phyloP scores from a whole-genome alignment of 176 grass and related monocot genomes.

The Musa schizocarpa region DNA sequence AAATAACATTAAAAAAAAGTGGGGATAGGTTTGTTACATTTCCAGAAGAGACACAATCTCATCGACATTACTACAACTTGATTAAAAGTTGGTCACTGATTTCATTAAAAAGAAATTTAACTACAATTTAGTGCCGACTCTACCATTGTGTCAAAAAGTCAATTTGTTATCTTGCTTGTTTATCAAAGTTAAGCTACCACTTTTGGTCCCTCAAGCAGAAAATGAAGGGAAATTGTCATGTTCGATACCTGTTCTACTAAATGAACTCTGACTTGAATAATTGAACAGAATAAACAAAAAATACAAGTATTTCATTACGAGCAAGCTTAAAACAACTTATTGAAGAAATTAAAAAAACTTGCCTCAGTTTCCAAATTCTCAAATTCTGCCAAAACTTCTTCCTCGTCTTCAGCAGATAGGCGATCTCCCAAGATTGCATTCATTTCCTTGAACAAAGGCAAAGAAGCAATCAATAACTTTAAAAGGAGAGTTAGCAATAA shows the following conservation, averaged over 20 bases:
- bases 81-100: background rate
- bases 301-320: background rate
- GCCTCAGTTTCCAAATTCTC: constrained; percentile 94
- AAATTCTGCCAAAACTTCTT: constrained; percentile 93
- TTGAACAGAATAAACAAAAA: background rate
- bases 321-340: constrained; percentile 1
- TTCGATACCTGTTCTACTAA: background rate
- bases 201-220: background rate
- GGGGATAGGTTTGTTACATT: background rate
- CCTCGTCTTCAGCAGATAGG: constrained; percentile 82
- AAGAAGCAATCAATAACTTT: constrained; percentile 5
- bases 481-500: constrained; percentile 7
- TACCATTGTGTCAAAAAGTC: background rate
- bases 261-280: background rate
- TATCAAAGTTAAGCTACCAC: too few relatives aligned
- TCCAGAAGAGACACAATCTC: background rate
- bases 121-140: background rate
- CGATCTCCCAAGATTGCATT: constrained; percentile 73
- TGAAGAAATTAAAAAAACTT: constrained; percentile 15
- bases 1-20: background rate
- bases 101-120: background rate
- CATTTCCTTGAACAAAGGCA: constrained; percentile 58
- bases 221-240: background rate
- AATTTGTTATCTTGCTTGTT: background rate
- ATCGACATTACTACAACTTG: too few relatives aligned